Conservation (phyloP, 148 eudicot species). For the Diospyros lotus region DNA sequence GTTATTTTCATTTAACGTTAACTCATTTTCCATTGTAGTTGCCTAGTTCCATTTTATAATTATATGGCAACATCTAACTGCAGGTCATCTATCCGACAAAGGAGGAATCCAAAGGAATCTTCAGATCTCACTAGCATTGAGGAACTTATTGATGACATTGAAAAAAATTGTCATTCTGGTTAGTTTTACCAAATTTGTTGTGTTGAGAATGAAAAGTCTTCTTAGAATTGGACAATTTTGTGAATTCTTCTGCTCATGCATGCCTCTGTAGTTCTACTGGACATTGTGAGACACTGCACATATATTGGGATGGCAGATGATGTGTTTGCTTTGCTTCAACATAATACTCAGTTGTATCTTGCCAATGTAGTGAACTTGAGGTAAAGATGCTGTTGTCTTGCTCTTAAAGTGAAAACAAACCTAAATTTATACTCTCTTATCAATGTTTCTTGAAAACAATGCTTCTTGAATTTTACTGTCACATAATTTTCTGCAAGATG, state of each 20-base stretch:
- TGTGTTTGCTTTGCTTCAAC: constrained; percentile 78
- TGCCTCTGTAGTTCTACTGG: constrained; percentile 58
- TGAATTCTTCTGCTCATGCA: constrained; percentile 2
- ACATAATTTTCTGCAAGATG: not conserved
- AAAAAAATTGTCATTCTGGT: constrained; percentile 72
- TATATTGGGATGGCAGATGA: constrained; percentile 97
- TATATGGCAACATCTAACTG: constrained; percentile 14
- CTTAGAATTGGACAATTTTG: not conserved
- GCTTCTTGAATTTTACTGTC: not conserved
- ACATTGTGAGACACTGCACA: constrained; percentile 78
- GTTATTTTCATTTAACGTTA: not conserved
- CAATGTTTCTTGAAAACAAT: not conserved
- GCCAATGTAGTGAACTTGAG: constrained; percentile 91
- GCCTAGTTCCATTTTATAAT: constrained; percentile 1
- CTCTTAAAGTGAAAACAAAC: not conserved
- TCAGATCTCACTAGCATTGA: constrained; percentile 92
- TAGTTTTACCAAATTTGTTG: constrained; percentile 11
- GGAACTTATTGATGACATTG: constrained; percentile 70
- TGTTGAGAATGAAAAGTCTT: not conserved
- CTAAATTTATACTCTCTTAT: not conserved
- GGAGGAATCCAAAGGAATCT: constrained; percentile 88
- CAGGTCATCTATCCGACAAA: constrained; percentile 83
- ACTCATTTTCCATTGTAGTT: not conserved
- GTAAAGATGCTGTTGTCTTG: constrained; percentile 28
- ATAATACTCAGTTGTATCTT: constrained; percentile 85